Percentiles rank a stretch among this genome's conserved stretches.
Evolutionary conservation across 108 stramenopile genomes (phyloP).

Genomic region (Fragilariopsis cylindrus): DNA sequence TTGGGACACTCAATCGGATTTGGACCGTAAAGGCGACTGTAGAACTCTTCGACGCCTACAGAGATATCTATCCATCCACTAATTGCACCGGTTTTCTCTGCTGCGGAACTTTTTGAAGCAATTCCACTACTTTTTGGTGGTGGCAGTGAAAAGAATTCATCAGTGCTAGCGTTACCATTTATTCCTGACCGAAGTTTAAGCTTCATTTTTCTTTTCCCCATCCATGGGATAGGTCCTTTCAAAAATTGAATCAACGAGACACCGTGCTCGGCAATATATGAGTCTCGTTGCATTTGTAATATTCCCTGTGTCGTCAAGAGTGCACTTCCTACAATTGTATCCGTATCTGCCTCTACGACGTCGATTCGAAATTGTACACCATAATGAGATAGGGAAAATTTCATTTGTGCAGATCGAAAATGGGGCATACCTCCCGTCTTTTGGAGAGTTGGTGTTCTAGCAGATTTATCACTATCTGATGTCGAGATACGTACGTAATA

Average conservation of each 20-base stretch:
- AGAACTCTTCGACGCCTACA: slow-evolving; percentile 64
- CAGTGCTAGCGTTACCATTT: slow-evolving; percentile 57
- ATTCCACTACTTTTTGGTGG: not conserved
- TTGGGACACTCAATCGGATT: slow-evolving; percentile 59
- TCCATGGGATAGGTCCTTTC: slow-evolving; percentile 29
- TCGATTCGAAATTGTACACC: slow-evolving; percentile 79
- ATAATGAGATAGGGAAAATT: slow-evolving; percentile 44
- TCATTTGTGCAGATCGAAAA: slow-evolving; percentile 69
- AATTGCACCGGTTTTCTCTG: slow-evolving; percentile 31
- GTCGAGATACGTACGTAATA: slow-evolving; percentile 80
- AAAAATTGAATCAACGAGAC: slow-evolving; percentile 45
- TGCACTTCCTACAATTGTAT: slow-evolving; percentile 62
- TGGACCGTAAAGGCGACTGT: slow-evolving; percentile 46
- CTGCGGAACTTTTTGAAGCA: not conserved
- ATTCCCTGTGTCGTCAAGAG: slow-evolving; percentile 71
- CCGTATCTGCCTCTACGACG: slow-evolving; percentile 74
- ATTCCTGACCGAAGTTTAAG: slow-evolving; percentile 61
- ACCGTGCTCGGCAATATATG: slow-evolving; percentile 24
- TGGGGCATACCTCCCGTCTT: slow-evolving; percentile 59
- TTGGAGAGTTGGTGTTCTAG: slow-evolving; percentile 67
- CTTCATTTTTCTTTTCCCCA: slow-evolving; percentile 32
- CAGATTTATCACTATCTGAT: slow-evolving; percentile 45
- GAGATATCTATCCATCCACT: slow-evolving; percentile 76
- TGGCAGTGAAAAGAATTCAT: slow-evolving; percentile 45
- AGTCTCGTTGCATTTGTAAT: slow-evolving; percentile 78